Percentiles rank a stretch among this genome's conserved stretches.
These are phyloP conservation scores for Aspergillus aculeatus DNA, from an alignment of 2,329 filamentous ascomycete species.

Conservation along the genomic window DNA sequence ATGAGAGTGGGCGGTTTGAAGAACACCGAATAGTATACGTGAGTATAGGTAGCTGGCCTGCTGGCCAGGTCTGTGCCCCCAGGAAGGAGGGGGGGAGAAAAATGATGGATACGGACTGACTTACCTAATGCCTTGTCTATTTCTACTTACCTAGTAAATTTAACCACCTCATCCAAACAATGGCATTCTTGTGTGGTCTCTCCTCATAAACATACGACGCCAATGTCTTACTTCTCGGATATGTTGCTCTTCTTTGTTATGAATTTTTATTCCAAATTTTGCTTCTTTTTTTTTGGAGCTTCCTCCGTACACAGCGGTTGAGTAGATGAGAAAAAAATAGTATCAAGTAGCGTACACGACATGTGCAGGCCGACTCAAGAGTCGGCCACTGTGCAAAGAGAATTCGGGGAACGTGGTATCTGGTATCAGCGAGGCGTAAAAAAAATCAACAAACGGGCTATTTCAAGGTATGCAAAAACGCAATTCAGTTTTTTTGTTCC, in stretches of 20 bases:
- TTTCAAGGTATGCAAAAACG: slow-evolving; percentile 1
- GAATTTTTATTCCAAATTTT: not conserved
- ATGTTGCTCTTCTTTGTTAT: not conserved
- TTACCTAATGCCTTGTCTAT: not conserved
- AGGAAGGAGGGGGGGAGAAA: no score
- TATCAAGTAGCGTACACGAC: not conserved
- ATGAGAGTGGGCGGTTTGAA: slow-evolving; percentile 8
- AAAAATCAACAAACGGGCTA: slow-evolving; percentile 3
- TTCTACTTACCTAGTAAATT: not conserved
- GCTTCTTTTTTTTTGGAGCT: not conserved
- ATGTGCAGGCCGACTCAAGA: not conserved
- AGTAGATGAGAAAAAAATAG: not conserved
- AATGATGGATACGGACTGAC: no score
- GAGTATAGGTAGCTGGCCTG: no score
- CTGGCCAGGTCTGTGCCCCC: no score
- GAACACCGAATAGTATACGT: no score
- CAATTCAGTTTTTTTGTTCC: slow-evolving; percentile 5
- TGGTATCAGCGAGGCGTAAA: slow-evolving; percentile 2
- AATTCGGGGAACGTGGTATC: slow-evolving; percentile 4
- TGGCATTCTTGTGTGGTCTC: not conserved
- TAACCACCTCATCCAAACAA: not conserved
- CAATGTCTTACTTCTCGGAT: not conserved
- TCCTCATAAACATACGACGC: not conserved
- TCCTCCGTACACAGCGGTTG: not conserved
- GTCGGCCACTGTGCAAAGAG: not conserved